Base-by-base conservation (phyloP, 2,329 filamentous ascomycete species). In the Calonectria hawksworthii region DNA sequence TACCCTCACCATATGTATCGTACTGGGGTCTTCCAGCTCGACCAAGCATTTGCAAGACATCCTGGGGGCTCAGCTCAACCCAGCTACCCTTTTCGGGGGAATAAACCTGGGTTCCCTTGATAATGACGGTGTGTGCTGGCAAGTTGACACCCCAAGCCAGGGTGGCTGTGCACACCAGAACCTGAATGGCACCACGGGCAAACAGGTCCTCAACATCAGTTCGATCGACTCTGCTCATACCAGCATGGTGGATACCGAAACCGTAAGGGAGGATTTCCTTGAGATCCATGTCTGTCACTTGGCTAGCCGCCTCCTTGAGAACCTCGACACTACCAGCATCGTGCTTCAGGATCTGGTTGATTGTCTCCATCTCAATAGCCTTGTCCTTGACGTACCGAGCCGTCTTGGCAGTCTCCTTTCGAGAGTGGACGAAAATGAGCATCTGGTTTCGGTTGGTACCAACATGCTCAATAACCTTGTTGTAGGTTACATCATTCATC, bases 401-500 rank as follows among this genome's bases (percentile, higher is more conserved):
- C 4, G 98, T 99, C 87, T 99, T 99, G 11, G 96, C 96, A 0
- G 98, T 99, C 85, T 99, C 98, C 83, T 99, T 99, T 81, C 97
- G 92, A 44, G 98, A 99, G 84, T 99, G 98, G 8, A 99, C 97
- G 83, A 99, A 99, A 74, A 99, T 98, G 50, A 99, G 92, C 96
- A 99, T 98, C 85, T 99, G 97, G 81, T 99, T 98, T 77, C 95
- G 93, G 82, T 98, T 94, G 74, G 94, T 93, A 9, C 97, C 97
- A 36, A 98, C 96, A 83, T 99, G 96, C 85, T 99, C 97, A 70
- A 99, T 91, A 34, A 98, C 96, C 85, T 99, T 99, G 77, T 93
- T 98, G 85, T 99, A 99, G 73, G 96, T 98, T 70, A 99, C 96
- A 80, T 99, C 97, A 83, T 99, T 99, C 97, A 99, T 99, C 0